Percentiles rank a stretch among this genome's conserved stretches.
Conservation (phyloP, 176 grass and related monocot genomes). For the Hyparrhenia diplandra region DNA sequence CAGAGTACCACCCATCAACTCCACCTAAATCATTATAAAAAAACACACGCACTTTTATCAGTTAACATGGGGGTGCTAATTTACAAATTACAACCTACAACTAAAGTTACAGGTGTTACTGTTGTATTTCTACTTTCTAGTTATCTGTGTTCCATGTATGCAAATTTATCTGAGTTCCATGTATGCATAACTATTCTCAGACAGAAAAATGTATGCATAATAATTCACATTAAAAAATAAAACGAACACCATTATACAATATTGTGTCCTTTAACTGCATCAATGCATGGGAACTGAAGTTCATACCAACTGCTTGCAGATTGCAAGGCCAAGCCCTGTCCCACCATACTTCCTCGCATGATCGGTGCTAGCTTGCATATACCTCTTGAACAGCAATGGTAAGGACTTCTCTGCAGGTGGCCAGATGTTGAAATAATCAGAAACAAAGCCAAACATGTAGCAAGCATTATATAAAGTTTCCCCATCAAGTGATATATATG, state of each 20-base stretch:
- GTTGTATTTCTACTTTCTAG: not conserved
- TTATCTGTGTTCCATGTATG: constrained; percentile 2
- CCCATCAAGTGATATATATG: not conserved
- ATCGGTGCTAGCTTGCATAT: constrained; percentile 91
- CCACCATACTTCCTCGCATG: constrained; percentile 95
- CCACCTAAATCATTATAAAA: constrained; percentile 60
- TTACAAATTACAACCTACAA: constrained; percentile 5
- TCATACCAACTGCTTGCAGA: constrained; percentile 93
- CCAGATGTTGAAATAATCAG: constrained; percentile 23
- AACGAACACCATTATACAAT: not conserved
- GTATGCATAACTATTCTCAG: not conserved
- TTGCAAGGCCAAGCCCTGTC: constrained; percentile 92
- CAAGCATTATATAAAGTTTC: not conserved
- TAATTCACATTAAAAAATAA: not conserved
- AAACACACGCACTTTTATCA: constrained; percentile 19
- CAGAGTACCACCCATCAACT: constrained; percentile 80
- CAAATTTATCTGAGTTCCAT: constrained; percentile 1
- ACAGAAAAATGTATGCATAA: not conserved
- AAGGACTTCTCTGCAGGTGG: constrained; percentile 71
- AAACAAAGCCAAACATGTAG: constrained; percentile 18
- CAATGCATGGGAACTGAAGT: not conserved
- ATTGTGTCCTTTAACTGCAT: constrained; percentile 2
- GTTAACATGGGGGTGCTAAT: not conserved
- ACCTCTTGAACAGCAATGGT: constrained; percentile 76
- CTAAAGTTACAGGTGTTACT: constrained; percentile 10